Base-by-base conservation (phyloP, 139 green algal genomes). In the Chlamydomonas applanata region DNA sequence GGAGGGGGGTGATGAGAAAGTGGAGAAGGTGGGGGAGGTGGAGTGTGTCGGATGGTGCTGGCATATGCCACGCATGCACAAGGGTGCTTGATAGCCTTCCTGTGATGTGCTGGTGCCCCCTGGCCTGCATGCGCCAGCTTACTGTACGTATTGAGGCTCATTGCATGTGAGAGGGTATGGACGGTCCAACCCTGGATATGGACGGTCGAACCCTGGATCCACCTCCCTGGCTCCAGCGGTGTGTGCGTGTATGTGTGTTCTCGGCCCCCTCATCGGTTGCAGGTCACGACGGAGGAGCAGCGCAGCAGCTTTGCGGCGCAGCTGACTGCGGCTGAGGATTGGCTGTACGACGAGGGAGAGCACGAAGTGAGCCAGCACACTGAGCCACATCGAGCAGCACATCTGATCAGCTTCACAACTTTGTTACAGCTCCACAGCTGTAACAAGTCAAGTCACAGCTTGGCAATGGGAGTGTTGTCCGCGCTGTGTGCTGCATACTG, bases 261-360 rank as follows among this genome's bases (percentile, higher is more conserved):
- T n/a, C n/a, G n/a, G n/a, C n/a, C n/a, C n/a, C n/a, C n/a, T n/a
- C n/a, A n/a, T n/a, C n/a, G n/a, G 11, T 33, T 78, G 30, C 79
- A 87, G 67, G 93, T 97, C 36, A 95, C 82, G 36, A 97, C 86
- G 0, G 85, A 93, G 65, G 89, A 88, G 69, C 75, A 91, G 85
- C 86, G 94, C 16, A 63, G 85, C 14, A 59, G 76, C 22, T 90
- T 97, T 70, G 53, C 60, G 4, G 68, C 46, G 19, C 60, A 82
- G 60, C 85, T 97, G 25, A 88, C 34, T 40, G 89, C 89, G 4
- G 83, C 79, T 9, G 95, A 98, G 86, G 95, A 98, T 75, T 98
- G 95, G 95, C 82, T 98, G 79, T 98, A 98, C 45, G 89, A 87
- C 60, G 93, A 97, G 40, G 94, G 90, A 20, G 94, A 93, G 27